These are phyloP conservation scores for Debaryomyces tyrocola DNA, from an alignment of 805 yeast species.

Conservation along the genomic window DNA sequence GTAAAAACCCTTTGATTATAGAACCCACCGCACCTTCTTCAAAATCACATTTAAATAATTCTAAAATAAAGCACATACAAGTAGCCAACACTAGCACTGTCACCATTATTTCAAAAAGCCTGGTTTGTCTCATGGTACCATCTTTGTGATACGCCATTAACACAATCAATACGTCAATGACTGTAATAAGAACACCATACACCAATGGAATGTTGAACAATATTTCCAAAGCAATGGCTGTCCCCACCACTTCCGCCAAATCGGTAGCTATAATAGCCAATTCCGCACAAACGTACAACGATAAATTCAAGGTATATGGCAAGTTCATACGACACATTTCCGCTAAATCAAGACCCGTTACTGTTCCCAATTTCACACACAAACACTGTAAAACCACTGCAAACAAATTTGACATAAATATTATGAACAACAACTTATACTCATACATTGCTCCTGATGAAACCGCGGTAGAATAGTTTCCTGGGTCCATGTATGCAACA, in stretches of 20 bases:
- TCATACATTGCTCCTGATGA: slow-evolving; percentile 89
- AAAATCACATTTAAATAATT: slow-evolving; percentile 66
- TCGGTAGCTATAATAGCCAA: slow-evolving; percentile 93
- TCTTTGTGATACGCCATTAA: slow-evolving; percentile 84
- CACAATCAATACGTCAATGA: slow-evolving; percentile 82
- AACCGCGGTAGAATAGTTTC: slow-evolving; percentile 93
- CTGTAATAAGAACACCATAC: slow-evolving; percentile 81
- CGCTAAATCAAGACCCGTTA: slow-evolving; percentile 91
- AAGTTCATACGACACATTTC: slow-evolving; percentile 79
- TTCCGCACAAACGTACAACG: slow-evolving; percentile 78
- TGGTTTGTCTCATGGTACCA: slow-evolving; percentile 73
- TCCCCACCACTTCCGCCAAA: slow-evolving; percentile 96
- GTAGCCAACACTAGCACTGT: slow-evolving; percentile 76
- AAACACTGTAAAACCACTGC: slow-evolving; percentile 85
- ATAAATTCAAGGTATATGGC: slow-evolving; percentile 57
- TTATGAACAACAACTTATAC: slow-evolving; percentile 74
- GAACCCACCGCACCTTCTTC: slow-evolving; percentile 45
- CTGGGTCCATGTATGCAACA: slow-evolving; percentile 97
- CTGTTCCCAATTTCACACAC: slow-evolving; percentile 87
- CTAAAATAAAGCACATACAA: slow-evolving; percentile 80
- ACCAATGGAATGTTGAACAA: slow-evolving; percentile 77
- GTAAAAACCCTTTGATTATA: slow-evolving; percentile 60
- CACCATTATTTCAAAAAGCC: slow-evolving; percentile 82
- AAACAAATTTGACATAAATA: slow-evolving; percentile 76
- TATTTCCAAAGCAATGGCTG: slow-evolving; percentile 89